Evolutionary conservation across 495 filamentous ascomycete species (phyloP), one percentile per base, ranked within the genome.

Genomic region (Penicillium cosmopolitanum): DNA sequence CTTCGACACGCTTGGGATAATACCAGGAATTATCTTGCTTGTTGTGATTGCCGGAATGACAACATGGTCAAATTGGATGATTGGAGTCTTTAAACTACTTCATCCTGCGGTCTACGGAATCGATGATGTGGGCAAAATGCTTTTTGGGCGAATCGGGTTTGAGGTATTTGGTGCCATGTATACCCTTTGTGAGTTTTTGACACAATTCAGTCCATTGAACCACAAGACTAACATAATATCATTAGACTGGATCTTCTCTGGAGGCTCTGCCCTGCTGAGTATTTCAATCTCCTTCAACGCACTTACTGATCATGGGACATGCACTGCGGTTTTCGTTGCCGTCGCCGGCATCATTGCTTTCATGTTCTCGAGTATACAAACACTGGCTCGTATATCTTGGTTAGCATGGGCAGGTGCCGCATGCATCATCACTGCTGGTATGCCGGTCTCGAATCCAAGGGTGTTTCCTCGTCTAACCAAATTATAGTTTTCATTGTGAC

Each of bases 201-300:
- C 2, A 31, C 28, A 31, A 31, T 31, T 7, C 4, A 28, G 4
- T 28, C 25, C 25, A 28, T 28, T 28, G 4, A 28, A 7, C 25
- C 25, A 5, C 25, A 28, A 31, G 28, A 46, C 42, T 46, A 10
- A 16, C 42, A 46, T 46, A 2, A 31, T 46, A 5, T 15, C 0
- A 5, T n/a, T 21, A 93, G 71, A 70, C 53, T 73, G 68, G 66
- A 71, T 74, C 50, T 75, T 78, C 33, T 64, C 76, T 34, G 63
- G 66, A 10, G 76, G 73, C 21, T 73, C 72, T 34, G 76, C 64
- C 60, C 83, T 91, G 58, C 77, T 92, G 16, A 85, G 86, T 0
- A 88, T 90, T 60, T 84, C 83, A 6, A 90, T 93, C 66, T 85
- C 82, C 61, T 78, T 92, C 60, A 87, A 87, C 40, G 82, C 80